Conservation (phyloP, 805 yeast species). For the Candida montana region DNA sequence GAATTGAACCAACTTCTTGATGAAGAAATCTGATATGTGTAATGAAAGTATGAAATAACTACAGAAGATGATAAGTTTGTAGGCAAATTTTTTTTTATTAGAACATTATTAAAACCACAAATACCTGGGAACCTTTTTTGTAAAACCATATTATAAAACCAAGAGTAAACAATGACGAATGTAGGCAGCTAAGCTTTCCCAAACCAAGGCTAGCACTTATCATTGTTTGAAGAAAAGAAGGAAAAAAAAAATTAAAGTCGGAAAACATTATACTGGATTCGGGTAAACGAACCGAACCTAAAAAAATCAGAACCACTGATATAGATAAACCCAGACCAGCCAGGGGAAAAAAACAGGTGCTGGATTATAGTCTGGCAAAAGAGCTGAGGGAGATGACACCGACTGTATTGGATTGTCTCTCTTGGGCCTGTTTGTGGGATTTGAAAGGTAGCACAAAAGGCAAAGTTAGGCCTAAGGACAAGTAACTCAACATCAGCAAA, state of each 20-base stretch:
- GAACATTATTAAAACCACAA: neutral
- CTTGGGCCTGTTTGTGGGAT: slow-evolving; percentile 11
- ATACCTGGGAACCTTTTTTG: neutral
- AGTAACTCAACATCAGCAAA: slow-evolving; percentile 20
- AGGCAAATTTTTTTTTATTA: neutral
- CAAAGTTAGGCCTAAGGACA: slow-evolving; percentile 19
- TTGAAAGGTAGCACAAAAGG: slow-evolving; percentile 20
- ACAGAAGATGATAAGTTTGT: too few relatives aligned
- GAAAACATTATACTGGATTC: neutral
- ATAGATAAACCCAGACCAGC: neutral
- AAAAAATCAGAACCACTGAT: neutral
- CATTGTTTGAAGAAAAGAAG: neutral
- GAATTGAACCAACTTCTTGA: slow-evolving; percentile 13
- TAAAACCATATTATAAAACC: neutral
- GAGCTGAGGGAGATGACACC: slow-evolving; percentile 17
- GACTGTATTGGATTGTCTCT: slow-evolving; percentile 7
- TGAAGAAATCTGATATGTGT: neutral
- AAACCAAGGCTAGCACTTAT: too few relatives aligned
- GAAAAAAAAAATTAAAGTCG: neutral
- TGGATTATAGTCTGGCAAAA: slow-evolving; percentile 14
- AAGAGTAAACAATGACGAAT: too few relatives aligned
- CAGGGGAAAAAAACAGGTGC: neutral
- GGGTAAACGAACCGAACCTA: neutral
- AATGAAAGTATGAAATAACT: too few relatives aligned
- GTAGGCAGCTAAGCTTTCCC: too few relatives aligned